These are phyloP conservation scores for Saccharomyces jurei DNA, from an alignment of 805 yeast species.

Conservation along the genomic window DNA sequence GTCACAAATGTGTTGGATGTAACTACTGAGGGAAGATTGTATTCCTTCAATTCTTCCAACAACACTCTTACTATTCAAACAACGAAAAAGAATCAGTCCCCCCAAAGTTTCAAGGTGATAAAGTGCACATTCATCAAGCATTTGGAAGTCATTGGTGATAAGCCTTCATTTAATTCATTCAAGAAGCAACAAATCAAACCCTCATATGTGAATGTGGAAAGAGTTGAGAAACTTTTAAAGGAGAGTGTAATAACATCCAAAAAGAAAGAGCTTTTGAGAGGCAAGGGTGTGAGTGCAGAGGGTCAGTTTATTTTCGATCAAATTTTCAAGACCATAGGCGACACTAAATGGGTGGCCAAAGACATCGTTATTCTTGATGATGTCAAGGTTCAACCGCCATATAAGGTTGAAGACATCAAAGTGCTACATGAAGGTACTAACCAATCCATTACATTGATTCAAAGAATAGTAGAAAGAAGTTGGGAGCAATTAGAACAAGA, in stretches of 20 bases:
- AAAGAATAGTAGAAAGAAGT: conserved; percentile 43
- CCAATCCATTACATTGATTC: conserved; percentile 35
- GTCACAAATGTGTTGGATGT: conserved; percentile 53
- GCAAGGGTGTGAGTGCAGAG: conserved; percentile 34
- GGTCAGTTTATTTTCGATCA: conserved; percentile 40
- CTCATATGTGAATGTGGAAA: conserved; percentile 26
- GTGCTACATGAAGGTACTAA: conserved; percentile 16
- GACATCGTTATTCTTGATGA: conserved; percentile 41
- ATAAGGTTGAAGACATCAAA: conserved; percentile 27
- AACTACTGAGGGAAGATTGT: conserved; percentile 52
- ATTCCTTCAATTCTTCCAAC: conserved; percentile 47
- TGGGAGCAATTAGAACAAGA: conserved; percentile 36
- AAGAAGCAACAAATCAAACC: conserved; percentile 30
- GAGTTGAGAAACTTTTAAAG: conserved; percentile 21
- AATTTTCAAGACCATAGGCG: conserved; percentile 37
- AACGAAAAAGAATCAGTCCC: conserved; percentile 14
- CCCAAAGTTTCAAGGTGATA: conserved; percentile 40
- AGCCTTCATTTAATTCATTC: conserved; percentile 22
- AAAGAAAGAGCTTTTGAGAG: conserved; percentile 21
- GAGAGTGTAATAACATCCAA: conserved; percentile 21
- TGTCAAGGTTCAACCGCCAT: conserved; percentile 39
- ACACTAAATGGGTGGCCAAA: conserved; percentile 38
- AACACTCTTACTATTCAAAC: conserved; percentile 29
- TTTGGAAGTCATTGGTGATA: conserved; percentile 39
- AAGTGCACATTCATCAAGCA: conserved; percentile 51